These are phyloP conservation scores for Arbutus unedo DNA, from an alignment of 148 eudicot species.

Conservation along the genomic window DNA sequence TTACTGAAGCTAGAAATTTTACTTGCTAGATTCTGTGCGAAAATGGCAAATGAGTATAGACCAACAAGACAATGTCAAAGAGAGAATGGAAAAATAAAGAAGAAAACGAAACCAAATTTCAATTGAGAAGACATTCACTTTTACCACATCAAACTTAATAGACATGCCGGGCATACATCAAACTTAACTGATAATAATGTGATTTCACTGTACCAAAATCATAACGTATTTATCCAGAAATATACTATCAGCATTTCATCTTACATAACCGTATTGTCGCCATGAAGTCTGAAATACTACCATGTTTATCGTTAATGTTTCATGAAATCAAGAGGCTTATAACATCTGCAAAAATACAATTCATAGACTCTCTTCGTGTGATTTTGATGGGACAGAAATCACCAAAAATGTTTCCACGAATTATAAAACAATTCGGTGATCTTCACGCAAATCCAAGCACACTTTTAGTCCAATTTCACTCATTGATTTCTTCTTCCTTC, in stretches of 20 bases:
- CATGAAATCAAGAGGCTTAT: neutral
- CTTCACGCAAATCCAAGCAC: neutral
- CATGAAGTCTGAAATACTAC: neutral
- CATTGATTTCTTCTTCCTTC: neutral
- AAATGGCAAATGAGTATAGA: neutral
- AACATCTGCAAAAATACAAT: neutral
- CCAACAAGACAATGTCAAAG: neutral
- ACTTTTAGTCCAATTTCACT: neutral
- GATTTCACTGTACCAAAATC: neutral
- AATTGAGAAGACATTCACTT: neutral
- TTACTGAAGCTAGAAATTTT: slow-evolving; percentile 17
- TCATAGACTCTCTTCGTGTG: too few species aligned
- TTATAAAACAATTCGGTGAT: neutral
- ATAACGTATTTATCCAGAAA: too few species aligned
- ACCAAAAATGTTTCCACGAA: neutral
- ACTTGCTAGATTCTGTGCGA: slow-evolving; percentile 18
- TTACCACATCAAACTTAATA: neutral
- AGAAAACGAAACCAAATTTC: neutral
- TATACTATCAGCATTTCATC: neutral
- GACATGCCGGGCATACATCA: neutral
- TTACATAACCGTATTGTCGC: neutral
- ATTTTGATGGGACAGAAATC: too few species aligned
- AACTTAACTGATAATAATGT: neutral
- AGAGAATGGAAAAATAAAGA: neutral
- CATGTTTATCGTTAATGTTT: neutral